These are phyloP conservation scores for Collybiopsis luxurians DNA, from an alignment of 768 basidiomycete genomes.

Conservation along the genomic window DNA sequence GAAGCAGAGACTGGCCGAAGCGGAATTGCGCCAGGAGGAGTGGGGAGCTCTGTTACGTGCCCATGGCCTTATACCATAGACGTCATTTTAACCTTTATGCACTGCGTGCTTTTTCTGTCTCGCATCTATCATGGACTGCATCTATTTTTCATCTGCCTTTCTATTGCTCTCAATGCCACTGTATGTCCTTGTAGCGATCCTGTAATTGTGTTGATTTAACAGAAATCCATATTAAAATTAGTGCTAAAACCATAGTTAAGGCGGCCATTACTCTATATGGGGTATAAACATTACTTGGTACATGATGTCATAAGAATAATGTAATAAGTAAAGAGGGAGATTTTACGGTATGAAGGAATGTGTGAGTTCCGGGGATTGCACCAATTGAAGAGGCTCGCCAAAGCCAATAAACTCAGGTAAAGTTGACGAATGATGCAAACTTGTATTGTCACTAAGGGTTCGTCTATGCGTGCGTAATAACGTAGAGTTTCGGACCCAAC, in stretches of 20 bases:
- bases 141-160: neutral
- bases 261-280: too few species aligned
- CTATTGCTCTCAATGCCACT: neutral
- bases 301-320: too few species aligned
- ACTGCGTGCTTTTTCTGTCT: neutral
- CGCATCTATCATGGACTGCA: slow-evolving; percentile 10
- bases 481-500: slow-evolving; percentile 49
- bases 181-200: too few species aligned
- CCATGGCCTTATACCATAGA: slow-evolving; percentile 41
- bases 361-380: neutral
- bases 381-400: slow-evolving; percentile 12
- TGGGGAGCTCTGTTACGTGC: slow-evolving; percentile 64
- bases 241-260: too few species aligned
- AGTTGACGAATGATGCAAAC: slow-evolving; percentile 12
- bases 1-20: slow-evolving; percentile 65
- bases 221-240: too few species aligned
- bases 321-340: too few species aligned
- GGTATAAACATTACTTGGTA: too few species aligned
- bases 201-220: neutral
- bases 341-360: slow-evolving; percentile 3
- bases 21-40: slow-evolving; percentile 79
- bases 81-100: neutral
- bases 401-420: slow-evolving; percentile 17
- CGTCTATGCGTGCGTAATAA: slow-evolving; percentile 33
- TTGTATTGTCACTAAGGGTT: slow-evolving; percentile 37